phyloP scores from a whole-genome alignment of 257 asterid species.

The Anisodus tanguticus region DNA sequence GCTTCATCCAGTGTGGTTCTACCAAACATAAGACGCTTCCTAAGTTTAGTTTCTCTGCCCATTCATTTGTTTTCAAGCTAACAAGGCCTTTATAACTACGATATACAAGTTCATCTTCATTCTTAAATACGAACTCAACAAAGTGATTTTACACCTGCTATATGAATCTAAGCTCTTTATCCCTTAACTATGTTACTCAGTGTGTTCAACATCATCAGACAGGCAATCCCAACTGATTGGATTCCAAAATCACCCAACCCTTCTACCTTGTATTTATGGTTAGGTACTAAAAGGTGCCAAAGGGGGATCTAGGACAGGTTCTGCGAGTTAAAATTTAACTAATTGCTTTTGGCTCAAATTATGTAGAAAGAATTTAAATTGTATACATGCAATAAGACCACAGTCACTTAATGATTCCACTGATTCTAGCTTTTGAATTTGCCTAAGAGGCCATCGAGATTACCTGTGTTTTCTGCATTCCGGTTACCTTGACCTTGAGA shows the following conservation, averaged over 20 bases:
- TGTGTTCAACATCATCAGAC: background rate
- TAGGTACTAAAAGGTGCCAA: background rate
- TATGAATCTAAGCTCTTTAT: background rate
- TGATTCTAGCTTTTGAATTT: background rate
- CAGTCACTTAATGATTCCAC: background rate
- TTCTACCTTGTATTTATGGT: background rate
- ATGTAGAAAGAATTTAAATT: too few relatives aligned
- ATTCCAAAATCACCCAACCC: background rate
- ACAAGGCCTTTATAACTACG: background rate
- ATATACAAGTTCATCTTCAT: background rate
- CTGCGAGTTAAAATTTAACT: background rate
- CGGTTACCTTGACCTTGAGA: slow-evolving; percentile 42
- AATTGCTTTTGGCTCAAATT: too few relatives aligned
- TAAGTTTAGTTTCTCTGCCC: background rate
- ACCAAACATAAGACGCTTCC: background rate
- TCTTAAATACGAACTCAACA: background rate
- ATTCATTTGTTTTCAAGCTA: background rate
- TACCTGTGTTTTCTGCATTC: slow-evolving; percentile 25
- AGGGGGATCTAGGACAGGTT: background rate
- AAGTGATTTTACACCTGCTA: background rate
- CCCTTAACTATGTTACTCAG: background rate
- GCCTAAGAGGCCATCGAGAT: background rate
- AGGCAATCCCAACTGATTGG: background rate
- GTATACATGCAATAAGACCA: background rate
- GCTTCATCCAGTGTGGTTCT: background rate